Percentiles rank a stretch among this genome's conserved stretches.
Evolutionary conservation across 2,329 filamentous ascomycete genomes (phyloP).

Genomic region (Acephala macrosclerotiorum): DNA sequence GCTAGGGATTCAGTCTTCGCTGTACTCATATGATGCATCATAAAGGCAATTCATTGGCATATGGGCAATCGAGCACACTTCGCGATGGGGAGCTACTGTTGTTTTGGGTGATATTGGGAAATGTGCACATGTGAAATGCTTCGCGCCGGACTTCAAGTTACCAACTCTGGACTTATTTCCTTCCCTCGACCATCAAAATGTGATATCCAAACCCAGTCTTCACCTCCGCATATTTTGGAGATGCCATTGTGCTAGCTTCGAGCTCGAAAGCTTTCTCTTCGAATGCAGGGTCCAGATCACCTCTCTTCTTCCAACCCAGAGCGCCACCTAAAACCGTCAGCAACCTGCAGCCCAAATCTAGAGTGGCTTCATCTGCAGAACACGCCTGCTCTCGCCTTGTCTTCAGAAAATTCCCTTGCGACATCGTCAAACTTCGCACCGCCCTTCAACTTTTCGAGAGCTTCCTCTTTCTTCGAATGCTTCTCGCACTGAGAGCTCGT

Average conservation of each 20-base stretch:
- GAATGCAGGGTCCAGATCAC: constrained; percentile 71
- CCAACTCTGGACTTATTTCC: constrained; percentile 37
- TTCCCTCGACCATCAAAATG: constrained; percentile 72
- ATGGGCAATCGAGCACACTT: constrained; percentile 30
- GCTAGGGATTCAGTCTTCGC: constrained; percentile 38
- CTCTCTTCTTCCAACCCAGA: constrained; percentile 77
- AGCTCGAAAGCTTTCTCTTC: constrained; percentile 76
- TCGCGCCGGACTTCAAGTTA: constrained; percentile 18
- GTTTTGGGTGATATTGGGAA: not conserved
- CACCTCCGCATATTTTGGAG: constrained; percentile 71
- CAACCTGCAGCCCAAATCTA: not conserved
- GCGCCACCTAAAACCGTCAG: constrained; percentile 62
- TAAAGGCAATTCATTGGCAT: constrained; percentile 42
- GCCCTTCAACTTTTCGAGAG: constrained; percentile 69
- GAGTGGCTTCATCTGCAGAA: constrained; percentile 9
- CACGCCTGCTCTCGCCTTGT: constrained; percentile 73
- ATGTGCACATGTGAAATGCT: constrained; percentile 7
- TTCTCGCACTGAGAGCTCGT: constrained; percentile 68
- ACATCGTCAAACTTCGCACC: constrained; percentile 79
- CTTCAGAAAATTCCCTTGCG: constrained; percentile 75
- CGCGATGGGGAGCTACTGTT: not conserved
- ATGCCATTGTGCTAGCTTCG: constrained; percentile 68
- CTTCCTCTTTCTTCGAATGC: constrained; percentile 79
- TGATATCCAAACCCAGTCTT: constrained; percentile 83
- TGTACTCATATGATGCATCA: constrained; percentile 44